phyloP scores from a whole-genome alignment of 2,329 filamentous ascomycete genomes.

The Pestalotiopsis sp. region DNA sequence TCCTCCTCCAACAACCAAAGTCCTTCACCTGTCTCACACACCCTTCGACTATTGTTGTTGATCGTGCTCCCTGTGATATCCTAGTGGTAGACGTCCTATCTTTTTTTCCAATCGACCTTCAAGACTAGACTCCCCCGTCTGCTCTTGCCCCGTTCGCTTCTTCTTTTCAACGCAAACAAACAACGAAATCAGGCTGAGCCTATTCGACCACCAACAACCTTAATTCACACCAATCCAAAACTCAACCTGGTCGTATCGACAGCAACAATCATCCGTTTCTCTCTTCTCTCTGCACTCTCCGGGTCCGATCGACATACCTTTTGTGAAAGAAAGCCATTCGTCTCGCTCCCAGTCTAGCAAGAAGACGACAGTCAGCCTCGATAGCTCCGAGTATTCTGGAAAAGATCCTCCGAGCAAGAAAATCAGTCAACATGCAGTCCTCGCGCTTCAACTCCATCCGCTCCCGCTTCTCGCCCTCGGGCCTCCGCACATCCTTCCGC shows the following conservation, averaged over 20 bases:
- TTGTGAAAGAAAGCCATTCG: not conserved
- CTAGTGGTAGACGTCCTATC: slow-evolving; percentile 28
- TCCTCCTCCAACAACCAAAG: slow-evolving; percentile 4
- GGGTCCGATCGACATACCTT: not conserved
- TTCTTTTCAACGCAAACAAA: slow-evolving; percentile 20
- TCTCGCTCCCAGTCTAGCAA: not conserved
- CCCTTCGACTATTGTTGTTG: not conserved
- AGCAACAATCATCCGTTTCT: slow-evolving; percentile 10
- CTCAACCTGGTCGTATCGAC: not conserved
- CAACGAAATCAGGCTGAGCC: slow-evolving; percentile 32
- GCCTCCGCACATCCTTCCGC: slow-evolving; percentile 55
- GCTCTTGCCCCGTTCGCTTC: slow-evolving; percentile 31
- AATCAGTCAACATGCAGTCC: slow-evolving; percentile 43
- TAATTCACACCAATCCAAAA: slow-evolving; percentile 10
- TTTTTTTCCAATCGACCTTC: slow-evolving; percentile 21
- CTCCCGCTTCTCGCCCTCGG: slow-evolving; percentile 51
- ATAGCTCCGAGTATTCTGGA: slow-evolving; percentile 2
- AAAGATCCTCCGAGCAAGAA: slow-evolving; percentile 6
- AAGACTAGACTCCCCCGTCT: slow-evolving; percentile 3
- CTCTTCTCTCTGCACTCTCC: not conserved
- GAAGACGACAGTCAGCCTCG: slow-evolving; percentile 2
- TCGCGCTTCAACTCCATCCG: slow-evolving; percentile 53
- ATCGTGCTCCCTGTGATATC: slow-evolving; percentile 22
- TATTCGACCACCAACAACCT: slow-evolving; percentile 18
- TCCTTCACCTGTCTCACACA: slow-evolving; percentile 3